Evolutionary conservation across 192 early-diverging fungal species (phyloP), one percentile per base, ranked within the genome.

Genomic region (Entomortierella lignicola): DNA sequence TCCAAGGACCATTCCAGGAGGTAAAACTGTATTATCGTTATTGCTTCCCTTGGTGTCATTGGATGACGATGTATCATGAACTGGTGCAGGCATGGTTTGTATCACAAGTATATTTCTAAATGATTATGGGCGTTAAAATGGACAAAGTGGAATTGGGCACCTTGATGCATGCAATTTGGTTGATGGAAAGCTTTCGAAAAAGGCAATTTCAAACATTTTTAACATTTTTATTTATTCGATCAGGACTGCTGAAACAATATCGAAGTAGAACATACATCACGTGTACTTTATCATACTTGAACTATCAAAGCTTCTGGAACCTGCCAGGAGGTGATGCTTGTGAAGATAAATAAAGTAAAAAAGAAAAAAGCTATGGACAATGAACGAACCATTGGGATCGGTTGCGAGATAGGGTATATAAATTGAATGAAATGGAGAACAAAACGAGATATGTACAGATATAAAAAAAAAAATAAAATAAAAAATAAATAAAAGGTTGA

Each of bases 1-100:
- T 41, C 83, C 84, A 0, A 83, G 71, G 12, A 89, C 69, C 66
- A 81, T 72, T 53, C 77, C 79, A 27, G 79, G 69, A 53, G 69
- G 69, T 27, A 81, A 43, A 13, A 60, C 23, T n/a, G n/a, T n/a
- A n/a, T n/a, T n/a, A 31, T 50, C 25, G 1, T 30, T 44, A 50
- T 27, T 62, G 12, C 20, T 25, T 2, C 39, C 48, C 23, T 31
- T 58, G 26, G 29, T 30, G 20, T 52, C 17, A 11, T 30, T 3
- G 0, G n/a, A n/a, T n/a, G n/a, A n/a, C n/a, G 64, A 23, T 5
- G 60, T 20, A 4, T 23, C 17, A 12, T 59, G 43, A 48, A 57
- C 61, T 39, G 66, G 66, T 17, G 73, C 54, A 42, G 73, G 73
- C 66, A 77, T 77, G 4, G 31, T 57, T 57, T 8, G 4, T 4